Evolutionary conservation across 2,329 filamentous ascomycete genomes (phyloP).

Genomic region (Purpureocillium lavendulum): DNA sequence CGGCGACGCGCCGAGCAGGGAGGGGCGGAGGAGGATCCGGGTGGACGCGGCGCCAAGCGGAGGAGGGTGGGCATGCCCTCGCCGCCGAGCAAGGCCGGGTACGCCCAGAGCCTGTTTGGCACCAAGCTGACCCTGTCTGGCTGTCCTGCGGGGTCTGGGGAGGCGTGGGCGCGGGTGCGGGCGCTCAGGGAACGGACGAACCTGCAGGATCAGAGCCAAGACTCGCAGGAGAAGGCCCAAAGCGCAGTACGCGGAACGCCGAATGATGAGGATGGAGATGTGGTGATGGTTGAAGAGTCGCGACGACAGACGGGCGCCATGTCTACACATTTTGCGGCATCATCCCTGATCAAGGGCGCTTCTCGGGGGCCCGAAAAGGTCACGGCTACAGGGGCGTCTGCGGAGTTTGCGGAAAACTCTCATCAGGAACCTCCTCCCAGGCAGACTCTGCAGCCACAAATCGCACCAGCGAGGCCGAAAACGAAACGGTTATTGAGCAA

Average conservation of each 20-base stretch:
- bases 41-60: slow-evolving; percentile 14
- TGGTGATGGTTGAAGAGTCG: slow-evolving; percentile 5
- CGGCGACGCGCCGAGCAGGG: slow-evolving; percentile 12
- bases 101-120: slow-evolving; percentile 26
- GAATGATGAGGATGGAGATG: slow-evolving; percentile 4
- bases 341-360: too few relatives aligned
- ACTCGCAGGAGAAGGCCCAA: neutral
- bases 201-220: slow-evolving; percentile 1
- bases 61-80: slow-evolving; percentile 16
- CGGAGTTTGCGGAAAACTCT: too few relatives aligned
- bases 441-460: too few relatives aligned
- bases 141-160: slow-evolving; percentile 6
- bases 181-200: slow-evolving; percentile 13
- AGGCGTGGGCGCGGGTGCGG: slow-evolving; percentile 8
- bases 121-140: slow-evolving; percentile 21
- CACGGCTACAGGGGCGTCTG: too few relatives aligned
- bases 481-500: too few relatives aligned
- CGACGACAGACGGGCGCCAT: neutral
- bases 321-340: neutral
- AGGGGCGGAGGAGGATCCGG: slow-evolving; percentile 10
- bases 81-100: slow-evolving; percentile 22
- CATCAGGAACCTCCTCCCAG: too few relatives aligned
- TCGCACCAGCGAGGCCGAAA: too few relatives aligned
- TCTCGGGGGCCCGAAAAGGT: too few relatives aligned
- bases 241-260: neutral